These are phyloP conservation scores for Paracamarosporium sp. DNA, from an alignment of 2,329 filamentous ascomycete genomes.

Conservation along the genomic window DNA sequence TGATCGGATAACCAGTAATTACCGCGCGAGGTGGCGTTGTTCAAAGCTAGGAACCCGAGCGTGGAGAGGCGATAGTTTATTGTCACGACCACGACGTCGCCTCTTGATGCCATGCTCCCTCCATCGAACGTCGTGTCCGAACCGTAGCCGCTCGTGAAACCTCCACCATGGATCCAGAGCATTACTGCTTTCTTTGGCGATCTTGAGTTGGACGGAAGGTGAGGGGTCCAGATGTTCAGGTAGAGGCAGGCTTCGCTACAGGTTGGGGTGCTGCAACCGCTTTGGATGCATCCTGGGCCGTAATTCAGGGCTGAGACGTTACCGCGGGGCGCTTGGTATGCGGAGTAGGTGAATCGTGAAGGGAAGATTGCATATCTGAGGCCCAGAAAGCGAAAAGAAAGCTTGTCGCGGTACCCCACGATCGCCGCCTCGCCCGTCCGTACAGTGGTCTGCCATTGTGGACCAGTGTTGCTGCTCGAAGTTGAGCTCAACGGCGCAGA, in stretches of 20 bases:
- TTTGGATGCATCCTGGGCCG: slow-evolving; percentile 51
- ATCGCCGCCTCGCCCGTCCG: slow-evolving; percentile 26
- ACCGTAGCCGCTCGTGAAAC: slow-evolving; percentile 49
- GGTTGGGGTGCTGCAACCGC: slow-evolving; percentile 29
- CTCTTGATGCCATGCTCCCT: slow-evolving; percentile 54
- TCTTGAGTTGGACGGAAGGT: slow-evolving; percentile 41
- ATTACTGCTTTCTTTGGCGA: slow-evolving; percentile 52
- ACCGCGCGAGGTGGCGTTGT: slow-evolving; percentile 54
- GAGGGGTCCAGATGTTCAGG: slow-evolving; percentile 46
- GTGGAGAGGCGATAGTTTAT: slow-evolving; percentile 52
- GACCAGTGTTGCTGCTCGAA: slow-evolving; percentile 6
- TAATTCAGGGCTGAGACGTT: slow-evolving; percentile 46
- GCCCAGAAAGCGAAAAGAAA: slow-evolving; percentile 60
- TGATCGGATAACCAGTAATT: slow-evolving; percentile 60
- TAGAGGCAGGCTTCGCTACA: slow-evolving; percentile 56
- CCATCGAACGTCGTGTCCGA: slow-evolving; percentile 55
- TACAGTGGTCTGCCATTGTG: slow-evolving; percentile 24
- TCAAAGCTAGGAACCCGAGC: slow-evolving; percentile 43
- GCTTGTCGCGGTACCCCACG: slow-evolving; percentile 53
- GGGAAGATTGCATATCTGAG: slow-evolving; percentile 56
- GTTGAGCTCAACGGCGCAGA: slow-evolving; percentile 20
- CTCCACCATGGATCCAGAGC: slow-evolving; percentile 57
- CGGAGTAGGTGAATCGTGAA: slow-evolving; percentile 54
- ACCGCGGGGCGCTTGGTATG: slow-evolving; percentile 40
- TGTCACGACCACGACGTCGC: slow-evolving; percentile 54